Percentiles rank a stretch among this genome's conserved stretches.
Conservation (phyloP, 2,329 filamentous ascomycete species). For the Iodosphaeria phyllophila region DNA sequence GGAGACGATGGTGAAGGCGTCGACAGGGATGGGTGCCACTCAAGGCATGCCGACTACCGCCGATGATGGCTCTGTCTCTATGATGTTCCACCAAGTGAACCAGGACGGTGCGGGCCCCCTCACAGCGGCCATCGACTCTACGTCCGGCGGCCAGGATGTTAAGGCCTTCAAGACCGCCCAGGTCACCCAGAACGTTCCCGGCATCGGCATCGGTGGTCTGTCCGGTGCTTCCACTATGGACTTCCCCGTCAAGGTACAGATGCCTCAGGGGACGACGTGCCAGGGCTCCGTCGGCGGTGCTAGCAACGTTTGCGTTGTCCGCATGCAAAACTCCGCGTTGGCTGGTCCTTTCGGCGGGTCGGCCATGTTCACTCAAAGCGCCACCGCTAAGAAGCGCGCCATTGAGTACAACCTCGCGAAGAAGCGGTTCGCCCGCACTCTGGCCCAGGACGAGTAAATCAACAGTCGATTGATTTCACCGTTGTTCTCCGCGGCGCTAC, state of each 20-base stretch:
- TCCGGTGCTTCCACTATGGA: conserved; percentile 37
- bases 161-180: conserved; percentile 36
- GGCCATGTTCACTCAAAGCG: conserved; percentile 39
- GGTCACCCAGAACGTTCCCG: conserved; percentile 39
- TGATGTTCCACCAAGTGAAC: conserved; percentile 50
- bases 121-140: conserved; percentile 35
- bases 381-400: conserved; percentile 36
- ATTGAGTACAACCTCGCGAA: conserved; percentile 25
- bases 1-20: conserved; percentile 12
- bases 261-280: conserved; percentile 47
- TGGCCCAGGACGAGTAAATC: conserved; percentile 2
- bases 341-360: conserved; percentile 47
- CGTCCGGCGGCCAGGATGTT: conserved; percentile 39
- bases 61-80: conserved; percentile 35
- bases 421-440: conserved; percentile 8
- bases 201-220: conserved; percentile 31
- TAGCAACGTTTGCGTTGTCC: conserved; percentile 42
- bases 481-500: too few species aligned
- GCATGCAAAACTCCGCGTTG: conserved; percentile 37
- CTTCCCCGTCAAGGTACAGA: conserved; percentile 41
- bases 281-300: conserved; percentile 35
- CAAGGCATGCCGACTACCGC: conserved; percentile 36
- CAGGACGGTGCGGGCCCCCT: conserved; percentile 47
- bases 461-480: too few species aligned
- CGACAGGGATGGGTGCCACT: conserved; percentile 29